A percentile compares a stretch with the other conserved stretches of the same genome.
phyloP scores from a whole-genome alignment of 257 asterid genomes.

The Jacaranda copaia region DNA sequence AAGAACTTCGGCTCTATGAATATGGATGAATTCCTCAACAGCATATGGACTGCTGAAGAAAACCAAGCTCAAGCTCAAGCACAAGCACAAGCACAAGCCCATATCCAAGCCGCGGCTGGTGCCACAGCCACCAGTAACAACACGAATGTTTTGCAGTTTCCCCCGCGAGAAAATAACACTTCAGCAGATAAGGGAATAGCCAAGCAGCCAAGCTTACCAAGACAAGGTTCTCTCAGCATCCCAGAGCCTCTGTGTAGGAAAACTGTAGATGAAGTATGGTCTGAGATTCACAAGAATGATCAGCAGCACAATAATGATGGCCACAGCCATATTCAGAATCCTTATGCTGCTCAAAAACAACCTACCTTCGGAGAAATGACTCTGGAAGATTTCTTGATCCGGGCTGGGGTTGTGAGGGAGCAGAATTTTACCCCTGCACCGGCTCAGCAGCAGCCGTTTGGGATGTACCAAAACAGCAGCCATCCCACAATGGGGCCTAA shows the following conservation, averaged over 20 bases:
- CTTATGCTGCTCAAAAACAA: slow-evolving; percentile 52
- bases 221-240: slow-evolving; percentile 73
- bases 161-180: slow-evolving; percentile 36
- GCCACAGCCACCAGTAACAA: slow-evolving; percentile 5
- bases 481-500: slow-evolving; percentile 34
- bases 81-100: slow-evolving; percentile 54
- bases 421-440: slow-evolving; percentile 38
- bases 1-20: slow-evolving; percentile 90
- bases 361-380: slow-evolving; percentile 81
- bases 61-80: slow-evolving; percentile 58
- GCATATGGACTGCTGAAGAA: slow-evolving; percentile 92
- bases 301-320: slow-evolving; percentile 30
- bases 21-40: slow-evolving; percentile 93
- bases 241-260: slow-evolving; percentile 69
- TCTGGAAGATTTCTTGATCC: slow-evolving; percentile 75
- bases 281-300: slow-evolving; percentile 58
- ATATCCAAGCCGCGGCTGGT: slow-evolving; percentile 30
- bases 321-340: slow-evolving; percentile 36
- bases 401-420: slow-evolving; percentile 77
- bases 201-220: slow-evolving; percentile 54
- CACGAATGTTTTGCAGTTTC: slow-evolving; percentile 24
- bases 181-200: slow-evolving; percentile 35
- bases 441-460: slow-evolving; percentile 50
- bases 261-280: slow-evolving; percentile 88
- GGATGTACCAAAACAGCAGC: slow-evolving; percentile 48